phyloP scores from a whole-genome alignment of 495 filamentous ascomycete species.

The Penicillium verhagenii region DNA sequence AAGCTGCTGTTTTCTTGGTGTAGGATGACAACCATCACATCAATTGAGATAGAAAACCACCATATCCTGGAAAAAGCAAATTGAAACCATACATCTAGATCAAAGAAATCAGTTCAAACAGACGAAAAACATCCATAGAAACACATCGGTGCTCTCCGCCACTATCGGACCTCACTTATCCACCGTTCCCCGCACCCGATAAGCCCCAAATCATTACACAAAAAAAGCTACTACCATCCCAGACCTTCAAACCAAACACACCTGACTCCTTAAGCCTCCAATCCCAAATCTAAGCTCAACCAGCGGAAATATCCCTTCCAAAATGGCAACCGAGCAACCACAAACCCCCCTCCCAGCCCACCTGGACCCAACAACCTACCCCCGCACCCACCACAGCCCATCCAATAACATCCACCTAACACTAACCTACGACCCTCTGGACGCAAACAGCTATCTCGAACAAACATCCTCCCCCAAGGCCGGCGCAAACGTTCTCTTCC shows the following conservation, averaged over 20 bases:
- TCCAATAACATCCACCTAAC: constrained; percentile 40
- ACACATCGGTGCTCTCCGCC: constrained; percentile 18
- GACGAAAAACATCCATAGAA: neutral
- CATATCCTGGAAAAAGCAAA: neutral
- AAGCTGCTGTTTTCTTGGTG: constrained; percentile 33
- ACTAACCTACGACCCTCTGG: constrained; percentile 61
- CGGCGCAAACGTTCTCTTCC: constrained; percentile 85
- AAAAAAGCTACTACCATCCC: neutral
- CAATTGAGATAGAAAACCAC: neutral
- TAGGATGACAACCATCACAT: constrained; percentile 9
- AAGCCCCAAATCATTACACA: constrained; percentile 5
- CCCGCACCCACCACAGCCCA: constrained; percentile 30
- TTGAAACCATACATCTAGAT: too few relatives aligned
- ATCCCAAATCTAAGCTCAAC: neutral
- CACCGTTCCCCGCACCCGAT: constrained; percentile 25
- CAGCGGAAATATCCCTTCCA: too few relatives aligned
- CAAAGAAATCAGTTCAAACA: neutral
- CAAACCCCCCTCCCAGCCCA: constrained; percentile 28
- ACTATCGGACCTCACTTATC: constrained; percentile 19
- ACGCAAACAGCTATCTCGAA: constrained; percentile 57
- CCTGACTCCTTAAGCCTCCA: neutral
- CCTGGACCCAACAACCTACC: constrained; percentile 43
- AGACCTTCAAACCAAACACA: neutral
- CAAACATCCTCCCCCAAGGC: constrained; percentile 75
- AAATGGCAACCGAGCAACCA: constrained; percentile 17